These are phyloP conservation scores for Fraxinus anomala DNA, from an alignment of 257 asterid genomes.

Conservation along the genomic window DNA sequence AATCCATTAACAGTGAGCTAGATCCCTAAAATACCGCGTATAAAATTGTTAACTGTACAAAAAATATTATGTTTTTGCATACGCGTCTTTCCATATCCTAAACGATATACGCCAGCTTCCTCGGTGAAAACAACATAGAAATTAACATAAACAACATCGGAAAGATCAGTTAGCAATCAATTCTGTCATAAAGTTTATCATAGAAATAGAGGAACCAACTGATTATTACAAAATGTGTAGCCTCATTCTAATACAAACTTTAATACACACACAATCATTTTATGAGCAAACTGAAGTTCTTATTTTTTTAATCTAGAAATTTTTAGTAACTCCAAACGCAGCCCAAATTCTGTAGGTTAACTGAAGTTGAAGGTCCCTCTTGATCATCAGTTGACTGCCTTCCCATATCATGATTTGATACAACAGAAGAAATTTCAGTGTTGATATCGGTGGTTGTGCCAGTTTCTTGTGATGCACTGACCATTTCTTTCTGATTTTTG, in stretches of 20 bases:
- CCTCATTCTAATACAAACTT: not conserved
- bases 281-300: not conserved
- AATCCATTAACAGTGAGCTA: no score
- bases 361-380: conserved; percentile 31
- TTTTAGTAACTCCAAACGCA: conserved; percentile 44
- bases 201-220: not conserved
- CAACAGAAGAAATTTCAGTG: conserved; percentile 37
- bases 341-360: conserved; percentile 37
- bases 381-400: conserved; percentile 37
- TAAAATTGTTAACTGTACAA: no score
- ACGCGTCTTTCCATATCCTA: no score
- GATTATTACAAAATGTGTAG: not conserved
- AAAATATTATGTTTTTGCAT: no score
- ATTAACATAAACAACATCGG: not conserved
- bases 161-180: not conserved
- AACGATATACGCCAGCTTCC: not conserved
- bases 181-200: not conserved
- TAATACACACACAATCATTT: not conserved
- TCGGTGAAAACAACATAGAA: not conserved
- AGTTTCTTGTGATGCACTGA: conserved; percentile 42
- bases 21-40: no score
- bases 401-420: conserved; percentile 43
- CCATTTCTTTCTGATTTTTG: conserved; percentile 36
- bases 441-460: conserved; percentile 40
- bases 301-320: not conserved